A percentile compares a stretch with the other conserved stretches of the same genome.
These are phyloP conservation scores for Vitis hybrid DNA, from an alignment of 177 flowering plant genomes.

Conservation along the genomic window DNA sequence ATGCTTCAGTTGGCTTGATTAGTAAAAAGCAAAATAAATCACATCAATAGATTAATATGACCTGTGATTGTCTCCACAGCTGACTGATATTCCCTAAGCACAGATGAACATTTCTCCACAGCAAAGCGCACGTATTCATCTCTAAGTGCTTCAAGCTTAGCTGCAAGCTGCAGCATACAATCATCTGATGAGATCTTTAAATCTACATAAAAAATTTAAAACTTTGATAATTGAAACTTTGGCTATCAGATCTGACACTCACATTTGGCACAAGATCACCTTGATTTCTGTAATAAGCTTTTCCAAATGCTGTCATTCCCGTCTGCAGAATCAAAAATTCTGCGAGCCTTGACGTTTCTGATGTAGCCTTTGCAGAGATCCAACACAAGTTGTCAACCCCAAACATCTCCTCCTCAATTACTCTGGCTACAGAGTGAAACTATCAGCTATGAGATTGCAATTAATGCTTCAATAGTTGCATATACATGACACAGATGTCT, in stretches of 20 bases:
- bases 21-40: background rate
- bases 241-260: background rate
- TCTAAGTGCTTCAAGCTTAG: slow-evolving; percentile 90
- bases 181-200: background rate
- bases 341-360: slow-evolving; percentile 73
- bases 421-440: slow-evolving; percentile 61
- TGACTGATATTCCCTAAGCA: slow-evolving; percentile 64
- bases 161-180: slow-evolving; percentile 55
- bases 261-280: slow-evolving; percentile 93
- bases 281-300: slow-evolving; percentile 72
- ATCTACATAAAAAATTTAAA: background rate
- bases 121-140: slow-evolving; percentile 95
- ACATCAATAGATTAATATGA: slow-evolving; percentile 10
- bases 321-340: slow-evolving; percentile 82
- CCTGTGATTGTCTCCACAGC: slow-evolving; percentile 95
- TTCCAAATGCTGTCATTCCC: slow-evolving; percentile 97
- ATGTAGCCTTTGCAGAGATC: slow-evolving; percentile 85
- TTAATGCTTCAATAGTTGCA: no score
- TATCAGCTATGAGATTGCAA: background rate
- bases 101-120: slow-evolving; percentile 69
- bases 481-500: no score
- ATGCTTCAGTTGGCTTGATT: slow-evolving; percentile 1
- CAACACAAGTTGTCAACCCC: slow-evolving; percentile 90
- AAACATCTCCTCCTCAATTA: slow-evolving; percentile 95
- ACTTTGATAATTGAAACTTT: slow-evolving; percentile 12